Evolutionary conservation across 176 grass and related monocot genomes (phyloP).

Genomic region (Phoenix roebelenii): DNA sequence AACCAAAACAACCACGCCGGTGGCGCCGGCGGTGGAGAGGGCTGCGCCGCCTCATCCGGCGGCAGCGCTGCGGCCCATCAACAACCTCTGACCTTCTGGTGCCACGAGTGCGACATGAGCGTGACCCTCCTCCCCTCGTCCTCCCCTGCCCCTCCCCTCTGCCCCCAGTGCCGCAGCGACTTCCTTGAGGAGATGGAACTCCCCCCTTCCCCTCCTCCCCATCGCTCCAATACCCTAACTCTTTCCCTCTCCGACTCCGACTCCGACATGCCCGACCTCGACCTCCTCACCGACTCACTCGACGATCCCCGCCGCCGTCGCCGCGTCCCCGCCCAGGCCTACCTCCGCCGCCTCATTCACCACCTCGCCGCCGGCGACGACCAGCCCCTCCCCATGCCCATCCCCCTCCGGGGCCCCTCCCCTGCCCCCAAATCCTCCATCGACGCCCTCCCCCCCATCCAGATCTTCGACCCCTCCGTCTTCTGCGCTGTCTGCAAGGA

Average conservation of each 20-base stretch:
- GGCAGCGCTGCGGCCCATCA: neutral
- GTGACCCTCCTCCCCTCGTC: conserved; percentile 23
- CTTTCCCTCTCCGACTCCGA: conserved; percentile 22
- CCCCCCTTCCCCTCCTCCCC: conserved; percentile 6
- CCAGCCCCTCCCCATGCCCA: neutral
- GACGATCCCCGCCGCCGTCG: conserved; percentile 12
- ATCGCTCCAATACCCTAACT: conserved; percentile 17
- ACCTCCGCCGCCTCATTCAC: conserved; percentile 30
- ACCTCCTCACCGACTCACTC: neutral
- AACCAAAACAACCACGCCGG: neutral
- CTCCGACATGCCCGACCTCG: conserved; percentile 15
- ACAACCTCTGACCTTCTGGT: conserved; percentile 19
- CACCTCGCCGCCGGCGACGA: conserved; percentile 20
- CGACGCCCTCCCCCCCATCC: conserved; percentile 52
- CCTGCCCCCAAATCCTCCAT: conserved; percentile 48
- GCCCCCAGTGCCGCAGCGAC: conserved; percentile 48
- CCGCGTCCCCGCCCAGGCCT: conserved; percentile 7
- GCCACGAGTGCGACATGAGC: conserved; percentile 40
- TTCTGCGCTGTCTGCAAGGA: conserved; percentile 78
- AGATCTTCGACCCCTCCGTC: conserved; percentile 35
- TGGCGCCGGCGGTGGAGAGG: conserved; percentile 1
- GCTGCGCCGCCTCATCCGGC: neutral
- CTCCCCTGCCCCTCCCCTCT: conserved; percentile 6
- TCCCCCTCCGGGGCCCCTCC: conserved; percentile 11
- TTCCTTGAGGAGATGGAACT: conserved; percentile 42